These are phyloP conservation scores for Inosperma sp. DNA, from an alignment of 768 basidiomycete genomes.

Conservation along the genomic window DNA sequence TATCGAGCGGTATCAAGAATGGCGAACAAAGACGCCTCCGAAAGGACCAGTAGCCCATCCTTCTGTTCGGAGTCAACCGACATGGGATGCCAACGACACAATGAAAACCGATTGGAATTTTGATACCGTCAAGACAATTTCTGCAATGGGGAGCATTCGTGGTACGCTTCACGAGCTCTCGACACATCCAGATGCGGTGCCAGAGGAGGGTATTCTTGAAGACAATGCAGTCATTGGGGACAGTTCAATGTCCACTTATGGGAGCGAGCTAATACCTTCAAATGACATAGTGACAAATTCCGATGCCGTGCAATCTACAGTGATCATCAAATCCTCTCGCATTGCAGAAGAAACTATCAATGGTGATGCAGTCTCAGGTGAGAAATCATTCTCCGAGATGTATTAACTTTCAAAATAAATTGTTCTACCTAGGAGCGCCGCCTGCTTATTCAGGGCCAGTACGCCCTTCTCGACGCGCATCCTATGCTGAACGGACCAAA, in stretches of 20 bases:
- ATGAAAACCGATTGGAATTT: slow-evolving; percentile 96
- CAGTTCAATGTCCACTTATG: slow-evolving; percentile 59
- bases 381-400: slow-evolving; percentile 28
- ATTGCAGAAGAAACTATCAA: slow-evolving; percentile 37
- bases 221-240: slow-evolving; percentile 50
- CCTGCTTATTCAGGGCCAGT: slow-evolving; percentile 73
- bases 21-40: slow-evolving; percentile 55
- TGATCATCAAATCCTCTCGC: slow-evolving; percentile 56
- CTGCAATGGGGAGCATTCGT: slow-evolving; percentile 74
- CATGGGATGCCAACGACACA: slow-evolving; percentile 71
- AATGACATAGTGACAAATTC: slow-evolving; percentile 46
- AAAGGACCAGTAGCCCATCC: slow-evolving; percentile 56
- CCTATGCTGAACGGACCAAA: slow-evolving; percentile 71
- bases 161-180: slow-evolving; percentile 64
- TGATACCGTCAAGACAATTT: slow-evolving; percentile 71
- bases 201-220: slow-evolving; percentile 50
- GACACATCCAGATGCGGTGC: slow-evolving; percentile 52
- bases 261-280: slow-evolving; percentile 47
- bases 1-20: slow-evolving; percentile 83
- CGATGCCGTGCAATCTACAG: slow-evolving; percentile 63
- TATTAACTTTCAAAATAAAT: slow-evolving; percentile 16
- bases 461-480: slow-evolving; percentile 60
- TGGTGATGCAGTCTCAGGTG: slow-evolving; percentile 44
- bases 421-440: slow-evolving; percentile 46
- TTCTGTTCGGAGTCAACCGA: slow-evolving; percentile 50